A percentile compares a stretch with the other conserved stretches of the same genome.
These are phyloP conservation scores for Lagerstroemia speciosa DNA, from an alignment of 345 rosid genomes.

Conservation along the genomic window DNA sequence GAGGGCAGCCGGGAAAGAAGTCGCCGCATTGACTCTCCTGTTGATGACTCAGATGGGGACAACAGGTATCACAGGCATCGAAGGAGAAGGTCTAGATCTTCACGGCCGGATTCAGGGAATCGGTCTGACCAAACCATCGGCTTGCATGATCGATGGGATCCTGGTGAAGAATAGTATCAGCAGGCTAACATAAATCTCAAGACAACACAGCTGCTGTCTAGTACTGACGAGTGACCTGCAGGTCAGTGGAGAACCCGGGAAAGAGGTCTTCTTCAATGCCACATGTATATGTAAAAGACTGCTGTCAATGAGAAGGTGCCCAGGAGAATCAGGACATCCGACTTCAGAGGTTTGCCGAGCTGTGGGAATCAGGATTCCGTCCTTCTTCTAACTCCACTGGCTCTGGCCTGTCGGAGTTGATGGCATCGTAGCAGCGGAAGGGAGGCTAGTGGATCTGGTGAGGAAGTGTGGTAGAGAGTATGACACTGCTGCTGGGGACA, in stretches of 20 bases:
- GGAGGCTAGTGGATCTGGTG: neutral
- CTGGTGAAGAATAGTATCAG: neutral
- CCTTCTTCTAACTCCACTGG: neutral
- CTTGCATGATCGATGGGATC: slow-evolving; percentile 11
- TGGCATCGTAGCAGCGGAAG: no score
- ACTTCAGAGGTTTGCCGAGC: neutral
- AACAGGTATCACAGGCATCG: neutral
- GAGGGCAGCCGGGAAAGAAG: slow-evolving; percentile 8
- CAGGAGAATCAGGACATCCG: no score
- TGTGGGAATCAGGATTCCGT: neutral
- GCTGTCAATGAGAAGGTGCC: no score
- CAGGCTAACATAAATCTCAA: neutral
- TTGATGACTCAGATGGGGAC: neutral
- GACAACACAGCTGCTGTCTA: neutral
- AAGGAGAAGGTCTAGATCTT: slow-evolving; percentile 9
- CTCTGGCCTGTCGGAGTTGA: neutral
- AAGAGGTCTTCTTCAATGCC: no score
- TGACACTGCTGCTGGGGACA: no score
- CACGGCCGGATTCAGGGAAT: neutral
- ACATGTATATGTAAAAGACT: no score
- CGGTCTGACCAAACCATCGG: neutral
- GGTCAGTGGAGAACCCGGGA: neutral
- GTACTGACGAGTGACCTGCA: neutral
- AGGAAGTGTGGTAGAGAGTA: neutral
- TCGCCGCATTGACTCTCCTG: slow-evolving; percentile 1